Conservation (phyloP, 2,329 filamentous ascomycete genomes). For the Diaporthe citrichinensis region DNA sequence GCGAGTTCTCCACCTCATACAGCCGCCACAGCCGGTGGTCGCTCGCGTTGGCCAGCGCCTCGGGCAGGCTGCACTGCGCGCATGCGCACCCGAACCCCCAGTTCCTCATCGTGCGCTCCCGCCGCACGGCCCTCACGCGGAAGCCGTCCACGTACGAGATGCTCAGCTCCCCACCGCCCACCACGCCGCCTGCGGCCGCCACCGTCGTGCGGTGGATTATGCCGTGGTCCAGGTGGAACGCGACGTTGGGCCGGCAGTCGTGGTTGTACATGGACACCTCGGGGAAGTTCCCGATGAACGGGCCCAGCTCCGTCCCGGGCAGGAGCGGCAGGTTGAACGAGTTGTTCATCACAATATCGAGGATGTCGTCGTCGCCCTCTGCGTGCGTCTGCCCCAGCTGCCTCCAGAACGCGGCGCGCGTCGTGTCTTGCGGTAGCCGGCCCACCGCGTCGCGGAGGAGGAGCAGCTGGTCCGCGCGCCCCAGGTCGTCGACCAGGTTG, state of each 20-base stretch:
- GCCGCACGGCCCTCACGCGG: constrained; percentile 48
- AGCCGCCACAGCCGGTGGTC: constrained; percentile 51
- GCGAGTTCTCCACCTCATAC: constrained; percentile 47
- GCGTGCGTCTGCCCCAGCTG: constrained; percentile 37
- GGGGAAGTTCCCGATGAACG: constrained; percentile 50
- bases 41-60: constrained; percentile 46
- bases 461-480: constrained; percentile 26
- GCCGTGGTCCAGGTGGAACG: constrained; percentile 51
- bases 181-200: constrained; percentile 48
- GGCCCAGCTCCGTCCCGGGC: constrained; percentile 32
- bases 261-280: constrained; percentile 58
- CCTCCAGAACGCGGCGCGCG: constrained; percentile 35
- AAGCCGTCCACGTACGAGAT: constrained; percentile 58
- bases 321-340: constrained; percentile 40
- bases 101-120: constrained; percentile 49
- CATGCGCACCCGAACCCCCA: constrained; percentile 59
- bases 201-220: constrained; percentile 57
- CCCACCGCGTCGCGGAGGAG: constrained; percentile 36
- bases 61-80: constrained; percentile 50
- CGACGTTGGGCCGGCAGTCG: constrained; percentile 58
- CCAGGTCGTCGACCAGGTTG: constrained; percentile 35
- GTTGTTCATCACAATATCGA: constrained; percentile 41
- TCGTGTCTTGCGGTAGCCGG: constrained; percentile 8
- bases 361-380: constrained; percentile 36
- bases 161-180: constrained; percentile 55